Evolutionary conservation across 2,329 filamentous ascomycete species (phyloP), one percentile per base, ranked within the genome.

Genomic region (Exophiala phaeomuriformis): DNA sequence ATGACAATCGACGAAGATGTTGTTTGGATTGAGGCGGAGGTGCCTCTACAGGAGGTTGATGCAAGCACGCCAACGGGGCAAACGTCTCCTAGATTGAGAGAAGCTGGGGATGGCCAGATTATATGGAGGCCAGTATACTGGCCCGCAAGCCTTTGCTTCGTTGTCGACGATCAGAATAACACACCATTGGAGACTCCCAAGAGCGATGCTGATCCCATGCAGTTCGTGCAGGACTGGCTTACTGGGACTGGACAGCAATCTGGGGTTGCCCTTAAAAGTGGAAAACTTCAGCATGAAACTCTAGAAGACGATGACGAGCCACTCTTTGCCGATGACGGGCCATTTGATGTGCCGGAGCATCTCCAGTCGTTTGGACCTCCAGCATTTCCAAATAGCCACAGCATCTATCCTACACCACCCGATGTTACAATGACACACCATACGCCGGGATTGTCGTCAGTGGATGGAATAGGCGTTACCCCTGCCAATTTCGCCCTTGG

Each of bases 401-500:
- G 53, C n/a, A 74, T 79, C 31, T 79, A 79, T 64, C 77, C 76
- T 8, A 79, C 77, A 5, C 77, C 77, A 4, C 76, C 77, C 48
- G 77, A 78, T 55, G 75, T 72, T n/a, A 64, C 71, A 52, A 61
- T 67, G 8, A 64, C 64, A 27, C 63, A 69, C 46, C 62, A 65
- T 4, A 56, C 65, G 5, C 67, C 65, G 37, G 63, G 64, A 27
- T 27, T 63, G 4, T 62, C 61, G 32, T 57, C 65, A 39, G 58
- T 66, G 7, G 69, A 72, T 40, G 57, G 58, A 4, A 66, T 68
- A 39, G 57, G 57, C 3, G 58, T 58, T 32, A 64, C 64, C 9
- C 58, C 61, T 9, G 55, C 53, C 36, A 70, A 71, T 42, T 62
- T 66, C 12, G 47, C 59, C 12, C 46, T 47, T 9, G 12, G 41